Percentiles rank a stretch among this genome's conserved stretches.
These are phyloP conservation scores for Botryotinia convoluta DNA, from an alignment of 2,329 filamentous ascomycete species.

Conservation along the genomic window DNA sequence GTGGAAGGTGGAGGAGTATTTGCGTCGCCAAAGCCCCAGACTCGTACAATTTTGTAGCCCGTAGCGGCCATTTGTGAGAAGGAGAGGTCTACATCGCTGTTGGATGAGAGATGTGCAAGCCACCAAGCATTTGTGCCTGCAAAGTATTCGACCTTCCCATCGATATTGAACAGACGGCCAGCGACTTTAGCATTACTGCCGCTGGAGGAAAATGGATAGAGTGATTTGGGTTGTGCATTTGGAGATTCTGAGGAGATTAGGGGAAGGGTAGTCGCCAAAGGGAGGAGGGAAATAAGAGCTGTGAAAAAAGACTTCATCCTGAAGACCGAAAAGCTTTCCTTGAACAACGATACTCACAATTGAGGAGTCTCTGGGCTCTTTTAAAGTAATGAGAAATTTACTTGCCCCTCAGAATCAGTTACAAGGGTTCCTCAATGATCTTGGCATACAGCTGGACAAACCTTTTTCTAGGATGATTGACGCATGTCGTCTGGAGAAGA, in stretches of 20 bases:
- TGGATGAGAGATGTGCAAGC: conserved; percentile 51
- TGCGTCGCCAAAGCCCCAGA: conserved; percentile 48
- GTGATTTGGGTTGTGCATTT: not conserved
- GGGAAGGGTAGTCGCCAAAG: not conserved
- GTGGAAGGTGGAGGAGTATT: conserved; percentile 21
- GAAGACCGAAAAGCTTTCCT: not conserved
- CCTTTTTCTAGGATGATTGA: not conserved
- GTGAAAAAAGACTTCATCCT: conserved; percentile 8
- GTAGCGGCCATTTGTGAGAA: conserved; percentile 37
- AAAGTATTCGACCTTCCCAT: conserved; percentile 48
- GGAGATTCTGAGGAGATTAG: conserved; percentile 5
- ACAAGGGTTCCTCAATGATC: not conserved
- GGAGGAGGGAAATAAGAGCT: conserved; percentile 2
- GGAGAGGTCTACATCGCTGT: conserved; percentile 51
- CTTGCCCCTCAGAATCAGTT: not conserved
- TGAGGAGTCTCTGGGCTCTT: not conserved
- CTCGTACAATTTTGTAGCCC: conserved; percentile 54
- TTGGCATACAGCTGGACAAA: not conserved
- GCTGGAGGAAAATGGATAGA: conserved; percentile 2
- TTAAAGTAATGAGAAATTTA: not conserved
- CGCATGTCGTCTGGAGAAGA: no score
- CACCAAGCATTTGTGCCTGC: conserved; percentile 57
- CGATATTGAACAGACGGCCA: conserved; percentile 43
- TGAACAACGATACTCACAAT: not conserved
- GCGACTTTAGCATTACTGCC: conserved; percentile 24